These are phyloP conservation scores for Solanum tarijense DNA, from an alignment of 257 asterid genomes.

Conservation along the genomic window DNA sequence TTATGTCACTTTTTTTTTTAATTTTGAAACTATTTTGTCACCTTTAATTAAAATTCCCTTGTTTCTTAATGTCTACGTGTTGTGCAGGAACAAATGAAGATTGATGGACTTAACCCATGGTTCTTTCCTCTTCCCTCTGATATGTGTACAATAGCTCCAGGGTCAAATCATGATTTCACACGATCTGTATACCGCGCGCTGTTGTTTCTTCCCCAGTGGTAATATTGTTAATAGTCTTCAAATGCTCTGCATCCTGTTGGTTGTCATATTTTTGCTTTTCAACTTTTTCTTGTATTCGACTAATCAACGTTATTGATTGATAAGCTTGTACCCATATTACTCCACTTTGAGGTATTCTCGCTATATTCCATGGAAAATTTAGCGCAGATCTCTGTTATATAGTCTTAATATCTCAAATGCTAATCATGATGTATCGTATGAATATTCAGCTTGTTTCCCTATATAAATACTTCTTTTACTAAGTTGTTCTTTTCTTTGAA, in stretches of 20 bases:
- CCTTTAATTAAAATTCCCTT: neutral
- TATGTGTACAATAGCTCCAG: slow-evolving; percentile 58
- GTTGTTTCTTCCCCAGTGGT: slow-evolving; percentile 80
- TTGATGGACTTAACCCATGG: slow-evolving; percentile 77
- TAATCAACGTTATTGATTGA: neutral
- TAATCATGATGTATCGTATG: neutral
- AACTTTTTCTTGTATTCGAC: neutral
- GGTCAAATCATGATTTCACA: slow-evolving; percentile 77
- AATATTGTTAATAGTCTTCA: neutral
- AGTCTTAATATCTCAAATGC: neutral
- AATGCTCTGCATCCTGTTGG: neutral
- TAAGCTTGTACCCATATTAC: neutral
- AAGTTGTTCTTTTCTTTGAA: neutral
- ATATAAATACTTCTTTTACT: neutral
- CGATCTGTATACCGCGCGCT: slow-evolving; percentile 57
- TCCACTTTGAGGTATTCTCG: neutral
- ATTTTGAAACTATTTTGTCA: neutral
- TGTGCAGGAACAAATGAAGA: slow-evolving; percentile 42
- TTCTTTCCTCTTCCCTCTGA: slow-evolving; percentile 74
- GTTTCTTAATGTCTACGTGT: neutral
- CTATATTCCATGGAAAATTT: neutral
- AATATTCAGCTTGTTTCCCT: neutral
- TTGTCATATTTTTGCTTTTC: neutral
- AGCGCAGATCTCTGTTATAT: neutral
- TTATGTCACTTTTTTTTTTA: neutral